These are phyloP conservation scores for Exsudoporus floridanus DNA, from an alignment of 1,284 basidiomycete species.

Conservation along the genomic window DNA sequence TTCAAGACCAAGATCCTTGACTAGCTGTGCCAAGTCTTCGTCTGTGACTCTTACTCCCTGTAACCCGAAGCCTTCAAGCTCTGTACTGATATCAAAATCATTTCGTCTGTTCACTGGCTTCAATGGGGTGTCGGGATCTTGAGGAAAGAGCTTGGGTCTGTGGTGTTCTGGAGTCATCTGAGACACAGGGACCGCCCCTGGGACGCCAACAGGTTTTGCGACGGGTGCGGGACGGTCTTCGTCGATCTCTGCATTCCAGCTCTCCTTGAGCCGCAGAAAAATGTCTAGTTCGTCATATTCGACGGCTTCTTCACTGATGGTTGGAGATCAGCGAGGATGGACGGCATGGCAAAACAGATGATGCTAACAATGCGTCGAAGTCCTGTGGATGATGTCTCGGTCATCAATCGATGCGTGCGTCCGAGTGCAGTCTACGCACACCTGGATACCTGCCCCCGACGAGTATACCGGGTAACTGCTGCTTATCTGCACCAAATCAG, in stretches of 20 bases:
- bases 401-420: background rate
- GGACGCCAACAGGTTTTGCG: conserved; percentile 68
- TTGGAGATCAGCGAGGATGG: conserved; percentile 10
- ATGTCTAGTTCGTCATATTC: conserved; percentile 67
- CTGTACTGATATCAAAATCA: conserved; percentile 62
- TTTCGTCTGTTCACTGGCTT: conserved; percentile 52
- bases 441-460: conserved; percentile 66
- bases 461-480: conserved; percentile 76
- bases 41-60: conserved; percentile 75
- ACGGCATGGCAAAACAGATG: conserved; percentile 5
- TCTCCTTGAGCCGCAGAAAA: conserved; percentile 72
- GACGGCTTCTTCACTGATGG: conserved; percentile 72
- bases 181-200: conserved; percentile 67
- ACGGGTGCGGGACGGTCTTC: conserved; percentile 50
- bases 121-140: conserved; percentile 48
- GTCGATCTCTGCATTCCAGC: conserved; percentile 58
- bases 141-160: conserved; percentile 53
- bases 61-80: conserved; percentile 66
- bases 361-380: conserved; percentile 55
- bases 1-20: conserved; percentile 70
- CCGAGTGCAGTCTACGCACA: conserved; percentile 36
- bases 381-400: conserved; percentile 38
- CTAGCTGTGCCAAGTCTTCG: conserved; percentile 65
- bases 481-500: conserved; percentile 54
- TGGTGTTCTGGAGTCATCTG: conserved; percentile 78